phyloP scores from a whole-genome alignment of 768 basidiomycete genomes.

The Leucocoprinus sp. region DNA sequence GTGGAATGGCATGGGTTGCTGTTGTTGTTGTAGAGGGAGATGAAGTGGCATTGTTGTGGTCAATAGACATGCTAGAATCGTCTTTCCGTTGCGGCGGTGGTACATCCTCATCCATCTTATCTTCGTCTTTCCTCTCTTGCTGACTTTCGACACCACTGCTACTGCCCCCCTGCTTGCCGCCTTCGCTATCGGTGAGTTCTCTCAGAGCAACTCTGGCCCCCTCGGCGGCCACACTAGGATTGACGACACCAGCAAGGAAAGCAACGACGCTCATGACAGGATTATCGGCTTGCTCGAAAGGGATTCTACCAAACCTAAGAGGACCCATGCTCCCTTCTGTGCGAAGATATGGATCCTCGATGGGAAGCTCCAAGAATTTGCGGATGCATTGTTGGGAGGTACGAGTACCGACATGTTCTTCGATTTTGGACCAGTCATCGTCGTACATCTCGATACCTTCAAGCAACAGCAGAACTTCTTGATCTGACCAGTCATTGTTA shows the following conservation, averaged over 20 bases:
- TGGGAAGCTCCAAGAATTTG: constrained; percentile 92
- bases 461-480: constrained; percentile 81
- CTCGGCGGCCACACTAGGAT: constrained; percentile 84
- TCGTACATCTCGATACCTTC: constrained; percentile 98
- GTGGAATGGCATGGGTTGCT: constrained; percentile 40
- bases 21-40: constrained; percentile 20
- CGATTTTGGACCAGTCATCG: constrained; percentile 91
- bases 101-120: constrained; percentile 41
- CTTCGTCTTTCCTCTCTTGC: constrained; percentile 22
- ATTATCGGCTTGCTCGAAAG: constrained; percentile 93
- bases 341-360: constrained; percentile 89
- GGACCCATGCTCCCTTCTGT: constrained; percentile 71
- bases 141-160: too few species aligned
- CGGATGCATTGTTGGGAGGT: constrained; percentile 92
- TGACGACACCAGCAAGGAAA: constrained; percentile 89
- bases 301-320: constrained; percentile 68
- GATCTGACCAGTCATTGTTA: constrained; percentile 80
- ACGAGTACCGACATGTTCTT: constrained; percentile 88
- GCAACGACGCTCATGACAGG: constrained; percentile 99
- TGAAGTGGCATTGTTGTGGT: constrained; percentile 17
- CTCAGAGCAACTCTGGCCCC: constrained; percentile 88
- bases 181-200: constrained; percentile 56
- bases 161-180: constrained; percentile 30
- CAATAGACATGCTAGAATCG: constrained; percentile 26
- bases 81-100: constrained; percentile 12